A percentile compares a stretch with the other conserved stretches of the same genome.
Evolutionary conservation across 331 rosid species (phyloP).

Genomic region (Malus hybrid): DNA sequence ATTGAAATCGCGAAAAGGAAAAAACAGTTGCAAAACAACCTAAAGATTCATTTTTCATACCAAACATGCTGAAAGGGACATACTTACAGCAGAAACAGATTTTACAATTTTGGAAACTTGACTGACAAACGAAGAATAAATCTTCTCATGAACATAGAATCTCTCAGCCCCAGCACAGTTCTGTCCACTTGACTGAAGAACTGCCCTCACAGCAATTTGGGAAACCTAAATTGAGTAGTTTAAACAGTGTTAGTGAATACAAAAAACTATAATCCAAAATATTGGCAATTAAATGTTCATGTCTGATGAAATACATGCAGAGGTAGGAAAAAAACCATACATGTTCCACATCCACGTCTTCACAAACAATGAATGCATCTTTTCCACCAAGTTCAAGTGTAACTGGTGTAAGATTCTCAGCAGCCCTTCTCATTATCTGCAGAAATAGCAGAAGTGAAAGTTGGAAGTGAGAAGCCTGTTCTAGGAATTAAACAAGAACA

Average conservation of each 20-base stretch:
- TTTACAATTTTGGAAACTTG: conserved; percentile 62
- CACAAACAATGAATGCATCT: conserved; percentile 87
- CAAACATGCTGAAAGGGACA: conserved; percentile 4
- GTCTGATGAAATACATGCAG: background rate
- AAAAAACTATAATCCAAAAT: conserved; percentile 5
- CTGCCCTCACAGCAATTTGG: conserved; percentile 78
- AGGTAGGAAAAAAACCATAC: conserved; percentile 35
- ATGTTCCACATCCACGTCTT: conserved; percentile 70
- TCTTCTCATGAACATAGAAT: conserved; percentile 70
- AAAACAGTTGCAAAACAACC: background rate
- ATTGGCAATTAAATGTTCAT: conserved; percentile 5
- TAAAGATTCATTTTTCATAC: background rate
- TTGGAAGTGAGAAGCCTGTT: conserved; percentile 2
- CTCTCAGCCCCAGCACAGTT: conserved; percentile 96
- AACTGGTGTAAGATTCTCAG: conserved; percentile 70
- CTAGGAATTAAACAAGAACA: conserved; percentile 5
- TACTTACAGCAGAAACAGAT: conserved; percentile 71
- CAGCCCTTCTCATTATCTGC: conserved; percentile 85
- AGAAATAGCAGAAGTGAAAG: conserved; percentile 12
- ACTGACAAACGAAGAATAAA: conserved; percentile 62
- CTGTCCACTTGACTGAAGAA: conserved; percentile 90
- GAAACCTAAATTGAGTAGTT: conserved; percentile 53
- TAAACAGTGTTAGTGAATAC: conserved; percentile 13
- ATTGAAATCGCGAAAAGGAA: background rate
- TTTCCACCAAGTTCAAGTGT: conserved; percentile 97